Evolutionary conservation across 257 asterid species (phyloP), one percentile per base, ranked within the genome.

Genomic region (Solanum chaucha): DNA sequence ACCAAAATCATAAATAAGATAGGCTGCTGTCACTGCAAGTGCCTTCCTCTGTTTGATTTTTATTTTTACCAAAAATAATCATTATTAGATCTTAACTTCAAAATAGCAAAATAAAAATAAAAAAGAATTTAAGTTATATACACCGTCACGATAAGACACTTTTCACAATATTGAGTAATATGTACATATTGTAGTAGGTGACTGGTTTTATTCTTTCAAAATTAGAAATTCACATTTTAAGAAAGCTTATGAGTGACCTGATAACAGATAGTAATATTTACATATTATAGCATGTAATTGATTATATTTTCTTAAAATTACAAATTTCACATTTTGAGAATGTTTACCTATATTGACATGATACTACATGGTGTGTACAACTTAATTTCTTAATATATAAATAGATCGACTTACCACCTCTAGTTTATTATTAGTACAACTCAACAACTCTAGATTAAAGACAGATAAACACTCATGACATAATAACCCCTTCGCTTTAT

Each of bases 1-100:
- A 32, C 90, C 92, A n/a, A 94, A 74, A 87, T 97, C 99, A 73
- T 95, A 97, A 10, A 93, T 88, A 87, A 97, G 90, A 86, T 97
- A 95, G 26, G 91, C 93, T 20, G 87, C 89, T 0, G 92, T 70
- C 81, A 95, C 92, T 15, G 96, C 97, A 3, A 97, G 72, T 10
- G 95, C 87, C 88, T 89, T 85, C 97, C 92, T 95, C 98, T 97
- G 98, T 48, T 28, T 28, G 19, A 17, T 15, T 81, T 2, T 78
- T 78, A 1, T 34, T 68, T 67, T 68, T 64, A 10, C 20, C 55
- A 22, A 73, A 2, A 41, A 2, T 41, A 41, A 12, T 41, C 9
- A 24, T 7, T 24, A 30, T 24, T 77, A 77, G 5, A 40, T 26
- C 34, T 24, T 40, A 12, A 75, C 12, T 41, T 40, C 22, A 14